Conservation (phyloP, 148 eudicot genomes). For the Fagopyrum tataricum region DNA sequence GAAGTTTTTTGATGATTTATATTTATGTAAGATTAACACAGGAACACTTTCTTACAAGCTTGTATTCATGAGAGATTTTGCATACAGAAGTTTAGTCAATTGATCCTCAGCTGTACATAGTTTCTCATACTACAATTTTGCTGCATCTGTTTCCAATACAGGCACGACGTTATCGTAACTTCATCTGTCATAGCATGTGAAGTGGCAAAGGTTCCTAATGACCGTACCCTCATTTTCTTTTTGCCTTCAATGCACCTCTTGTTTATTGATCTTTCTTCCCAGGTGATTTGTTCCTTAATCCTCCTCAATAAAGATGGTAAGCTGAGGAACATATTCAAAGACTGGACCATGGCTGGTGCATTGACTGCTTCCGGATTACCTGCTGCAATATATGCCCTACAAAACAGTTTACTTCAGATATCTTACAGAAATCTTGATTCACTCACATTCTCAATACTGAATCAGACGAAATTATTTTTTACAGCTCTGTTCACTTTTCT, state of each 20-base stretch:
- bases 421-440: constrained; percentile 91
- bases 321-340: constrained; percentile 52
- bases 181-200: constrained; percentile 86
- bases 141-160: constrained; percentile 23
- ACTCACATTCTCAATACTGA: constrained; percentile 90
- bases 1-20: neutral
- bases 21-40: neutral
- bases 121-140: neutral
- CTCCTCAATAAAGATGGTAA: constrained; percentile 73
- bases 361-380: constrained; percentile 87
- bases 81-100: neutral
- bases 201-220: constrained; percentile 54
- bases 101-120: neutral
- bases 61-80: neutral
- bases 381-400: constrained; percentile 92
- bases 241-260: neutral
- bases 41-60: neutral
- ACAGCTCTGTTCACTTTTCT: constrained; percentile 85
- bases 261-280: constrained; percentile 9
- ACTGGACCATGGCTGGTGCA: constrained; percentile 81
- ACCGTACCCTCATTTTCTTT: neutral
- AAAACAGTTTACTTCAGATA: constrained; percentile 92
- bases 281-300: constrained; percentile 74
- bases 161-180: constrained; percentile 88
- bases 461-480: constrained; percentile 85